Evolutionary conservation across 1,284 basidiomycete genomes (phyloP), one percentile per base, ranked within the genome.

Genomic region (Rhodotorula sp.): DNA sequence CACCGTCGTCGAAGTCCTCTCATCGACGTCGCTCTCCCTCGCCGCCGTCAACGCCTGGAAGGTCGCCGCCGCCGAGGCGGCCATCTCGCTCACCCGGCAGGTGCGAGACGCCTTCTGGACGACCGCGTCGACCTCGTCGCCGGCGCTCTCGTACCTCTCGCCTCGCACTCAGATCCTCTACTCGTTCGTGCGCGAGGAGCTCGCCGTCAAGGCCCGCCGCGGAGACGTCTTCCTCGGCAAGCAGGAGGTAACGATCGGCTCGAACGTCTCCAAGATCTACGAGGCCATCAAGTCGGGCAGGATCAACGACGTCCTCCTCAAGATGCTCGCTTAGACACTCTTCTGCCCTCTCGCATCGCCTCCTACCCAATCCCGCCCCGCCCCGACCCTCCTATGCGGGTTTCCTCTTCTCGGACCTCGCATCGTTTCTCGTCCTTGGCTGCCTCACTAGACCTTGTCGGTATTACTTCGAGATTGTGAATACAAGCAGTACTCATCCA

Each of bases 121-220:
- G 17, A 81, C 80, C 67, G 83, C 54, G 86, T 86, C 87, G 6
- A 88, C 59, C 15, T n/a, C 54, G 27, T 47, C 89, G 4, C 77
- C 77, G 5, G 75, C 90, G 7, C 84, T 84, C 62, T 71, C 79
- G 24, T 85, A 85, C 77, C 83, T 92, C 62, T 86, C 86, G 51
- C 85, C 85, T 72, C 59, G 68, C 39, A 90, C 89, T 6, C 84
- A 84, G 55, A 79, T 83, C 6, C 77, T 91, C 66, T 92, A 92
- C 79, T 85, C 88, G 77, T 92, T 86, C 76, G 84, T 92, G 27
- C 84, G 90, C 34, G 76, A 85, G 53, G 84, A 82, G 29, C 82
- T 92, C 30, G 87, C 87, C 6, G 82, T 92, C 48, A 82, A 81
- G 71, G 91, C 91, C 87, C 87, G 74, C 32, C 62, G 69, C 19